Evolutionary conservation across 768 basidiomycete species (phyloP).

Genomic region (Hygrophorus pudorinus): DNA sequence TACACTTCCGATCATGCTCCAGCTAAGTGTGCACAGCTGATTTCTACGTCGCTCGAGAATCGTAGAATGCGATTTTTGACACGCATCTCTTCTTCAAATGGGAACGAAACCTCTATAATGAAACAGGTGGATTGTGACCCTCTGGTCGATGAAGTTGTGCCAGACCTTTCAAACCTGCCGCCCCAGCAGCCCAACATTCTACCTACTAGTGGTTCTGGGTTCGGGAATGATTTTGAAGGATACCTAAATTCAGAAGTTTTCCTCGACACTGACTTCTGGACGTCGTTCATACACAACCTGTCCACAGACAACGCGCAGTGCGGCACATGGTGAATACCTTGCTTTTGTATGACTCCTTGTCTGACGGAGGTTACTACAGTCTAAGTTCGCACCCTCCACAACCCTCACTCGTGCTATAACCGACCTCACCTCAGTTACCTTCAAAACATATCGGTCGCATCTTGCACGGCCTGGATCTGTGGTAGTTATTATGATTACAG

Average conservation of each 20-base stretch:
- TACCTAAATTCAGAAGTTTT: constrained; percentile 24
- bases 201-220: background rate
- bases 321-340: no score
- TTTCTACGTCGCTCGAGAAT: constrained; percentile 21
- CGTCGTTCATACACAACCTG: constrained; percentile 28
- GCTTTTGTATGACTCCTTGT: no score
- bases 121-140: background rate
- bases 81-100: constrained; percentile 13
- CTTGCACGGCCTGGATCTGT: no score
- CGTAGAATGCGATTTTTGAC: constrained; percentile 15
- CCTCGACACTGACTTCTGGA: constrained; percentile 33
- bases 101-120: constrained; percentile 8
- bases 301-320: background rate
- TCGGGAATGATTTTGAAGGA: background rate
- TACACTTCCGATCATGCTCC: constrained; percentile 29
- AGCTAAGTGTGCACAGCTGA: constrained; percentile 31
- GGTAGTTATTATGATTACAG: no score
- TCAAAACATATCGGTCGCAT: no score
- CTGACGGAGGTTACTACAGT: no score
- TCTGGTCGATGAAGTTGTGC: background rate
- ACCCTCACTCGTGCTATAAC: no score
- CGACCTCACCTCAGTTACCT: no score
- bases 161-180: background rate
- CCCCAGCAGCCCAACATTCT: background rate
- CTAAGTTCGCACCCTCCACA: no score